Evolutionary conservation across 306 rosid genomes (phyloP).

Genomic region (Vachellia pachyceras): DNA sequence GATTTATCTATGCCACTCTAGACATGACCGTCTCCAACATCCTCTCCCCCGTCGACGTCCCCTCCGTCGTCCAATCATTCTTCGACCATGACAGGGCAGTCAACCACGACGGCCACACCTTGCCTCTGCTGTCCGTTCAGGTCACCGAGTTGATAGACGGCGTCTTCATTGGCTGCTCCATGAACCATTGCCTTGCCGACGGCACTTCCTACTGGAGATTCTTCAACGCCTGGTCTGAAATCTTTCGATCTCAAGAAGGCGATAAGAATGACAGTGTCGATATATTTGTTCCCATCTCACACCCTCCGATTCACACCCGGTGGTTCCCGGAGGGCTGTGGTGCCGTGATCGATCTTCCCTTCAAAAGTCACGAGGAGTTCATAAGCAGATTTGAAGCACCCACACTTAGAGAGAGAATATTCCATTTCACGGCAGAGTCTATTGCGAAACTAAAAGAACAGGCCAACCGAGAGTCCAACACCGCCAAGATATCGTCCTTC

Average conservation of each 20-base stretch:
- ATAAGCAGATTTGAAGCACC: conserved; percentile 51
- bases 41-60: conserved; percentile 62
- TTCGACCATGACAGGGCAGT: conserved; percentile 64
- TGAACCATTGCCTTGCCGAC: conserved; percentile 57
- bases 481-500: conserved; percentile 57
- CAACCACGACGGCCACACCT: conserved; percentile 68
- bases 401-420: conserved; percentile 53
- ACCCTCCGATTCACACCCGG: not conserved
- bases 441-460: conserved; percentile 61
- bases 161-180: conserved; percentile 70
- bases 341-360: conserved; percentile 54
- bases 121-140: conserved; percentile 60
- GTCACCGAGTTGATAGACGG: conserved; percentile 66
- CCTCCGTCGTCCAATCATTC: conserved; percentile 54
- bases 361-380: conserved; percentile 52
- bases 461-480: conserved; percentile 51
- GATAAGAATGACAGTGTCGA: not conserved
- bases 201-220: conserved; percentile 72
- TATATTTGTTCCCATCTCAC: not conserved
- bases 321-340: conserved; percentile 55
- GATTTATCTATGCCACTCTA: conserved; percentile 55
- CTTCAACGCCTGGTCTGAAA: conserved; percentile 63
- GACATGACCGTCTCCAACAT: conserved; percentile 52
- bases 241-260: conserved; percentile 46
- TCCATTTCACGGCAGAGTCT: conserved; percentile 61